Evolutionary conservation across 768 basidiomycete genomes (phyloP).

Genomic region (Rhodotorula diobovata): DNA sequence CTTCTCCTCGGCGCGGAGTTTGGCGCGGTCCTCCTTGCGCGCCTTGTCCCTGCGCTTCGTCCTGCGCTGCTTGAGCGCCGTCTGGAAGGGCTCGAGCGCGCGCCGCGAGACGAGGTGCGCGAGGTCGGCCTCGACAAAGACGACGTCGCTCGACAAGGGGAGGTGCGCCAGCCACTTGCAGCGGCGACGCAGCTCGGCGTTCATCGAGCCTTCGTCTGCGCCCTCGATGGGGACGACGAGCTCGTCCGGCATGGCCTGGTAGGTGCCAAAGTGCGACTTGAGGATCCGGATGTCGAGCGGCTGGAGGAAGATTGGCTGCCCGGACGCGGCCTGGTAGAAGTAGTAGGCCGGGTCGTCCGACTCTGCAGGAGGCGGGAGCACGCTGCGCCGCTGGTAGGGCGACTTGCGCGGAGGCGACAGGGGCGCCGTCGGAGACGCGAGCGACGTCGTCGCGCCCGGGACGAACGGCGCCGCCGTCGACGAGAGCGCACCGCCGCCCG

Average conservation of each 20-base stretch:
- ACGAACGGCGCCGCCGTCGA: constrained; percentile 4
- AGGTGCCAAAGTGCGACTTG: constrained; percentile 72
- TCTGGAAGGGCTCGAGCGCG: constrained; percentile 76
- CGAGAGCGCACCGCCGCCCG: neutral
- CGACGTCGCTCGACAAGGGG: constrained; percentile 84
- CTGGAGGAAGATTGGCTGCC: constrained; percentile 84
- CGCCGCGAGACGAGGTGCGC: constrained; percentile 62
- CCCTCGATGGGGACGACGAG: constrained; percentile 75
- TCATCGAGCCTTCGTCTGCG: constrained; percentile 53
- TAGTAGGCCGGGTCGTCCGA: constrained; percentile 62
- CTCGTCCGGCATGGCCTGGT: constrained; percentile 74
- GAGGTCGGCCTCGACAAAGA: constrained; percentile 86
- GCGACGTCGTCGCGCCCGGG: neutral
- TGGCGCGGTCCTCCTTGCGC: constrained; percentile 80
- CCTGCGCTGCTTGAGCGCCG: constrained; percentile 69
- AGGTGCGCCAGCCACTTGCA: constrained; percentile 94
- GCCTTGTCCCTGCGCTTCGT: constrained; percentile 72
- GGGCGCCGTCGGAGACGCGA: neutral
- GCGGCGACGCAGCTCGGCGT: constrained; percentile 86
- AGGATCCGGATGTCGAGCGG: constrained; percentile 93
- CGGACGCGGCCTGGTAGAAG: constrained; percentile 91
- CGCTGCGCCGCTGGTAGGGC: constrained; percentile 53
- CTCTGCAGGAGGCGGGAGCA: constrained; percentile 80
- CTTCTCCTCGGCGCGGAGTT: constrained; percentile 66
- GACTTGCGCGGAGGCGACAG: constrained; percentile 1